Evolutionary conservation across 352 stramenopile species (phyloP).

Genomic region (Phytophthora aleatoria): DNA sequence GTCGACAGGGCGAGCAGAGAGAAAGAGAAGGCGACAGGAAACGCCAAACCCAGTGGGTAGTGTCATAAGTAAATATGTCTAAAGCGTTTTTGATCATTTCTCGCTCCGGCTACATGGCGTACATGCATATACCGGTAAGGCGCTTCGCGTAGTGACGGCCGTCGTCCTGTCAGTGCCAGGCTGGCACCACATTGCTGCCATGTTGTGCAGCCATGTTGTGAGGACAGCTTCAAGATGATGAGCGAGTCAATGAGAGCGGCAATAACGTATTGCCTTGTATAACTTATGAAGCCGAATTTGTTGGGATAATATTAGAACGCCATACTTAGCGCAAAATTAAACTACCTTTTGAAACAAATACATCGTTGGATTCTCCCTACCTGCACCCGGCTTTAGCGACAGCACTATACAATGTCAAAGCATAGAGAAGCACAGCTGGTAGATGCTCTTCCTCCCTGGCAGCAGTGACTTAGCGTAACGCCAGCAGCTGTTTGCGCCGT

Average conservation of each 20-base stretch:
- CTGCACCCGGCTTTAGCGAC: slow-evolving; percentile 19
- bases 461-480: slow-evolving; percentile 17
- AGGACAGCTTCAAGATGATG: slow-evolving; percentile 2
- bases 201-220: slow-evolving; percentile 1
- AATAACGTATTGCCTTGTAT: background rate
- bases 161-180: background rate
- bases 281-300: background rate
- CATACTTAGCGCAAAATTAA: background rate
- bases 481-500: slow-evolving; percentile 10
- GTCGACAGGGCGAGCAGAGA: background rate
- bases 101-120: background rate
- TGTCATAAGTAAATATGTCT: slow-evolving; percentile 36
- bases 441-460: slow-evolving; percentile 1
- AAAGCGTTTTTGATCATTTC: slow-evolving; percentile 23
- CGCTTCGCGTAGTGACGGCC: background rate
- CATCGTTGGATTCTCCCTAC: background rate
- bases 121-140: background rate
- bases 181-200: background rate
- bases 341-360: background rate
- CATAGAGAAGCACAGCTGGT: background rate
- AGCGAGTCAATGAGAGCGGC: background rate
- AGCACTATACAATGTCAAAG: background rate
- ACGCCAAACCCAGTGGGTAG: slow-evolving; percentile 27
- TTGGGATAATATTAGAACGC: too few relatives aligned
- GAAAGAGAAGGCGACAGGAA: slow-evolving; percentile 7